phyloP scores from a whole-genome alignment of 306 rosid species.

The Cyamopsis tetragonoloba region DNA sequence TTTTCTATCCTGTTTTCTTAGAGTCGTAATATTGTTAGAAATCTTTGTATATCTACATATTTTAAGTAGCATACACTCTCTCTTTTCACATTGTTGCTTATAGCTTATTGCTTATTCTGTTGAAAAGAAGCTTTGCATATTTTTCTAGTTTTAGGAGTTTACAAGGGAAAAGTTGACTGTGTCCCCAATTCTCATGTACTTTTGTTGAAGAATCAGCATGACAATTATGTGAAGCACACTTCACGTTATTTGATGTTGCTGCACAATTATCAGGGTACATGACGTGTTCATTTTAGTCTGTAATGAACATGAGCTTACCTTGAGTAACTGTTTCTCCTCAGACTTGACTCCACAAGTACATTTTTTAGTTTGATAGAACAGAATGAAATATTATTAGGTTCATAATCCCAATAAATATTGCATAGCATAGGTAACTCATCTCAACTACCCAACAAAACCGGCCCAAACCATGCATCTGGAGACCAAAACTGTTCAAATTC shows the following conservation, averaged over 20 bases:
- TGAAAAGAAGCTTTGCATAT: constrained; percentile 12
- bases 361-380: background rate
- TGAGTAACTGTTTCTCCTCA: background rate
- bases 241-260: background rate
- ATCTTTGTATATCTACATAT: background rate
- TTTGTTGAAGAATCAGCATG: background rate
- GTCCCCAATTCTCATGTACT: background rate
- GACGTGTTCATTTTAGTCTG: background rate
- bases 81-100: constrained; percentile 2
- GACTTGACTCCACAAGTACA: background rate
- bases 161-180: background rate
- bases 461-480: background rate
- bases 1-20: constrained; percentile 4
- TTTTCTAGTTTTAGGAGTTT: background rate
- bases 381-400: background rate
- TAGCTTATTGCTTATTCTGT: constrained; percentile 14
- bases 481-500: background rate
- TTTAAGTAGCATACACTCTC: constrained; percentile 10
- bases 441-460: background rate
- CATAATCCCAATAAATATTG: background rate
- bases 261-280: background rate
- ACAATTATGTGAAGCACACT: background rate
- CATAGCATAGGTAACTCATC: background rate
- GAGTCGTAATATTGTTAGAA: constrained; percentile 7
- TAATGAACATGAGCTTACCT: background rate